Percentiles rank a stretch among this genome's conserved stretches.
Conservation (phyloP, 1,284 basidiomycete genomes). For the Cryptococcus neoformans region DNA sequence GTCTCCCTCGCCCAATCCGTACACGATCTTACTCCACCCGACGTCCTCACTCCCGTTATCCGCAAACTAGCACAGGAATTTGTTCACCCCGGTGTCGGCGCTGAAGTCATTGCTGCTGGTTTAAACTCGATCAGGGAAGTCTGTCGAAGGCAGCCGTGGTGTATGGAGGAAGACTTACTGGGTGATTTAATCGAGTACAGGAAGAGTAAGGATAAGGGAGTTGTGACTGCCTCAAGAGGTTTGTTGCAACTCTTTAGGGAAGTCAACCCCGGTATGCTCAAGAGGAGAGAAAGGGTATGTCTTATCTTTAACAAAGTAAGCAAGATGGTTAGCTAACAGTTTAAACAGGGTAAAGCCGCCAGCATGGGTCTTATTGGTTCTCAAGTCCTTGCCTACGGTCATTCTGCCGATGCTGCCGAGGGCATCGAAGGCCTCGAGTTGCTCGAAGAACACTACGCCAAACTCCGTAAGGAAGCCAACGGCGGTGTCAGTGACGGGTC, state of each 20-base stretch:
- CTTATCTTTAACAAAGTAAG: background rate
- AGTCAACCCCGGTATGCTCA: slow-evolving; percentile 91
- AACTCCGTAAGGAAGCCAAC: slow-evolving; percentile 63
- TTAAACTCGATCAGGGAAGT: slow-evolving; percentile 94
- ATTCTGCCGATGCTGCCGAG: slow-evolving; percentile 61
- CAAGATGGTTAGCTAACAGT: background rate
- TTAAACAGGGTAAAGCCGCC: slow-evolving; percentile 72
- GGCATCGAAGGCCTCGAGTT: slow-evolving; percentile 90
- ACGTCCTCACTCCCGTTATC: slow-evolving; percentile 83
- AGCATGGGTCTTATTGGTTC: slow-evolving; percentile 65
- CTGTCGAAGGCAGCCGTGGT: slow-evolving; percentile 90
- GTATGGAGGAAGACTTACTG: slow-evolving; percentile 86
- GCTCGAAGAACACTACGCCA: slow-evolving; percentile 78
- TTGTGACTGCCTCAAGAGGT: slow-evolving; percentile 82
- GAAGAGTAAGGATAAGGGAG: slow-evolving; percentile 93
- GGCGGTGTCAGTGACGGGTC: slow-evolving; percentile 51
- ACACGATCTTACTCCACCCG: slow-evolving; percentile 93
- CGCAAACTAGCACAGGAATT: slow-evolving; percentile 93
- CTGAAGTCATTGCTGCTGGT: slow-evolving; percentile 93
- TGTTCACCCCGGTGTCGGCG: slow-evolving; percentile 92
- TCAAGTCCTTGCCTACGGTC: slow-evolving; percentile 76
- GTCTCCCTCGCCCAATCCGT: slow-evolving; percentile 94
- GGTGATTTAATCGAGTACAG: slow-evolving; percentile 91
- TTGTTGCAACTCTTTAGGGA: slow-evolving; percentile 91
- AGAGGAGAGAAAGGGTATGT: slow-evolving; percentile 69